Evolutionary conservation across 768 basidiomycete species (phyloP), one percentile per base, ranked within the genome.

Genomic region (Cubamyces lactineus): DNA sequence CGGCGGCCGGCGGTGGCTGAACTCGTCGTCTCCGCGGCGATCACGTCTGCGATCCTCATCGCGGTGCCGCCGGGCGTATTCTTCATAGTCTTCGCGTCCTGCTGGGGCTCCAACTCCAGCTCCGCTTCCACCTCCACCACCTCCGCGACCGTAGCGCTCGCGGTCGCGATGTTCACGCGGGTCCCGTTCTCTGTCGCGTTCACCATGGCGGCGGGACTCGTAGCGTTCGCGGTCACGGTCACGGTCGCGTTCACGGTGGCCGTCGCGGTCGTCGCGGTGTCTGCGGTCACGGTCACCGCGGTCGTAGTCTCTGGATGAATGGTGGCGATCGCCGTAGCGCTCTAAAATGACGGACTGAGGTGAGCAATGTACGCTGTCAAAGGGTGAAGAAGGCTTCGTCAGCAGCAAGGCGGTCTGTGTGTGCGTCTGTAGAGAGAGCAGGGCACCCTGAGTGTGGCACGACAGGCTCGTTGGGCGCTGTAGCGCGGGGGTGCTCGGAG

Each of bases 301-400:
- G 45, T 74, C 75, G 46, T 73, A 65, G 63, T 75, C 70, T 43
- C 74, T 68, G n/a, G 71, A 69, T 28, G 73, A 68, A 61, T 75
- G 74, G 58, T 74, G 71, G 13, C 89, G 84, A 73, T 90, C 85
- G 63, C 78, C 76, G 63, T 70, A 67, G 66, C 87, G 87, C 70
- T 86, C 84, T 76, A 78, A 28, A 73, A 83, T 80, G 75, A 70
- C 76, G 76, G 73, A 45, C 68, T 66, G 74, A 65, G 65, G 65
- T 70, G 69, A 70, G 69, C 65, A 64, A 19, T 58, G 23, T 66
- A 57, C 49, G 51, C 46, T 53, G 39, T 50, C 23, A 39, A 19
- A 24, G 6, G 15, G 59, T 76, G 76, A 73, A n/a, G 53, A 76
- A 76, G 74, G 70, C 66, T 67, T 67, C 67, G 68, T 74, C 73